Base-by-base conservation (phyloP, 2,329 filamentous ascomycete species). In the Phialocephala subalpina region DNA sequence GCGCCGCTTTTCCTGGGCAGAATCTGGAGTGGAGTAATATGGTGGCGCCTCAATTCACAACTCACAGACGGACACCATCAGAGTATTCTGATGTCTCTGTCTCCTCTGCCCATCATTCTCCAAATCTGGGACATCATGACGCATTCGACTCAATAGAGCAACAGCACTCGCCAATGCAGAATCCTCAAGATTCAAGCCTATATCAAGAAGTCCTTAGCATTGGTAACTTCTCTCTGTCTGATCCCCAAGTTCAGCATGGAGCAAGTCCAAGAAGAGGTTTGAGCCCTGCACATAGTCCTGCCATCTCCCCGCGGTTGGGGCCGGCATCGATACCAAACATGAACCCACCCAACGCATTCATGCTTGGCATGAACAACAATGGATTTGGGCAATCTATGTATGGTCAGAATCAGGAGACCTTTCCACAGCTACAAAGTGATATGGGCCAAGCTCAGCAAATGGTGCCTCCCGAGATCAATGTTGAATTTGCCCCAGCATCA, bases 401-500 rank as follows among this genome's bases (percentile, higher is more conserved):
- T 73, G 79, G 80, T 11, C 78, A 77, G 62, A 78, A 80, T 9
- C 82, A 84, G 60, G 83, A 86, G 62, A 80, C 82, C 3, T 78
- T 82, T 60, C 78, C 83, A 67, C 79, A 78, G 65, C 73, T 79
- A 62, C 81, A 83, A 70, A 79, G 83, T 35, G 91, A 94, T 64
- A 86, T 92, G 76, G 87, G 88, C 6, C 89, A 86, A 75, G 88
- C 86, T 55, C 87, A 90, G 58, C 86, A 92, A 71, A 96, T 97
- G 90, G 91, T 91, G 3, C 92, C 94, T n/a, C 94, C 94, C 0
- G 92, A 94, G 60, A 97, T 97, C 79, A 97, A 96, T 76, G 96
- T 97, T 73, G 92, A 97, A 76, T 94, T 93, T 78, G 94, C 94
- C 18, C 94, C 94, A 27, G 90, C 90, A 9, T 87, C 91, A 60